Base-by-base conservation (phyloP, 306 rosid species). In the Alnus rubra region DNA sequence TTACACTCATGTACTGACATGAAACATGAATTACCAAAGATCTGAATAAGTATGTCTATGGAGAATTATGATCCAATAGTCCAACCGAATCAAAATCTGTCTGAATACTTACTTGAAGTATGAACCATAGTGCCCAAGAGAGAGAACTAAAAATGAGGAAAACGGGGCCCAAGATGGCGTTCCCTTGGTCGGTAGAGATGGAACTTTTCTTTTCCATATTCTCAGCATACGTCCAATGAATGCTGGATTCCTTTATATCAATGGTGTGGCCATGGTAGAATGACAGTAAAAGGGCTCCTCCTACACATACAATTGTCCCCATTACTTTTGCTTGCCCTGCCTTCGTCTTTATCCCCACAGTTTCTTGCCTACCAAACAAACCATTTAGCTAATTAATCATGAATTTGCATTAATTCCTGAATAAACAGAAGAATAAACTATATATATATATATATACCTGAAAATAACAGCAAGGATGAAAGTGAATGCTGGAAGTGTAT, bases 401-500 rank as follows among this genome's bases (percentile, higher is more conserved):
- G 28, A 23, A 23, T 23, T 23, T 60, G 10, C 42, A 63, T 35
- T 33, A 31, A 1, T 63, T 63, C n/a, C 18, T 35, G 78, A 44
- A 56, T 9, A 5, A 30, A 10, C 23, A 19, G 62, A 37, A 54
- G n/a, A 54, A 52, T 19, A 62, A 67, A 19, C 18, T 58, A 42
- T 23, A 23, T 23, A 23, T 23, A n/a, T n/a, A n/a, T n/a, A 39
- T 39, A 39, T 39, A 4, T 42, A 90, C 97, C 97, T 86, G 88
- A 82, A 93, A 52, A 95, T 0, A 19, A 87, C 53, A 35, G 98
- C 98, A n/a, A 95, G 91, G 56, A 93, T 6, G 75, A 95, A 91
- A 33, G 99, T 91, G 82, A 91, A 88, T n/a, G 98, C 97, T 9
- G 98, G 98, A 64, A 95, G 96, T 74, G 89, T 81, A 82, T 95